These are phyloP conservation scores for Iberis pinnata DNA, from an alignment of 345 rosid genomes.

Conservation along the genomic window DNA sequence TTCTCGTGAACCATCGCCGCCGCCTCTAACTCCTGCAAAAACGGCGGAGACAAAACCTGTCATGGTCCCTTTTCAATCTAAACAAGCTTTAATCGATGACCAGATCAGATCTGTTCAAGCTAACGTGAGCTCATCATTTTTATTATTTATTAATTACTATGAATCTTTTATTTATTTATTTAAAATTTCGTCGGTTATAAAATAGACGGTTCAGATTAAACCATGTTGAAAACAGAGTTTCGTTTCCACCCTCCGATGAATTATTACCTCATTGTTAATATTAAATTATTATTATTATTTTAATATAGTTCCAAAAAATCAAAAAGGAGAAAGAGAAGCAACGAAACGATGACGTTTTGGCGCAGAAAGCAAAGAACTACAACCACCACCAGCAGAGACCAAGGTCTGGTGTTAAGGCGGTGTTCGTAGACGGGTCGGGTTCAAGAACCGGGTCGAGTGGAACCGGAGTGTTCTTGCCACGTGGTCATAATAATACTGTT, in stretches of 20 bases:
- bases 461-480: slow-evolving; percentile 91
- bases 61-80: slow-evolving; percentile 30
- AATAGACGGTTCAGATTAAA: slow-evolving; percentile 14
- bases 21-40: slow-evolving; percentile 23
- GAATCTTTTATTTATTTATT: not conserved
- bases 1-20: slow-evolving; percentile 38
- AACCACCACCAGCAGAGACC: slow-evolving; percentile 22
- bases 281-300: not conserved
- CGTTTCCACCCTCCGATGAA: slow-evolving; percentile 10
- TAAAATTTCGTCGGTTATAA: slow-evolving; percentile 5
- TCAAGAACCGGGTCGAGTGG: slow-evolving; percentile 51
- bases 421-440: slow-evolving; percentile 48
- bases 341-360: slow-evolving; percentile 31
- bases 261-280: too few relatives aligned
- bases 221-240: not conserved
- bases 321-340: slow-evolving; percentile 40
- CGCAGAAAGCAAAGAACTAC: slow-evolving; percentile 19
- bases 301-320: slow-evolving; percentile 32
- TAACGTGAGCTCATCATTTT: slow-evolving; percentile 28
- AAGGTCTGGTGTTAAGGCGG: slow-evolving; percentile 53
- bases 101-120: slow-evolving; percentile 58
- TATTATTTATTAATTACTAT: not conserved
- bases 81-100: slow-evolving; percentile 50
- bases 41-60: slow-evolving; percentile 26
- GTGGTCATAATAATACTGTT: slow-evolving; percentile 31